phyloP scores from a whole-genome alignment of 805 yeast genomes.

The Saccharomycopsis amapae region DNA sequence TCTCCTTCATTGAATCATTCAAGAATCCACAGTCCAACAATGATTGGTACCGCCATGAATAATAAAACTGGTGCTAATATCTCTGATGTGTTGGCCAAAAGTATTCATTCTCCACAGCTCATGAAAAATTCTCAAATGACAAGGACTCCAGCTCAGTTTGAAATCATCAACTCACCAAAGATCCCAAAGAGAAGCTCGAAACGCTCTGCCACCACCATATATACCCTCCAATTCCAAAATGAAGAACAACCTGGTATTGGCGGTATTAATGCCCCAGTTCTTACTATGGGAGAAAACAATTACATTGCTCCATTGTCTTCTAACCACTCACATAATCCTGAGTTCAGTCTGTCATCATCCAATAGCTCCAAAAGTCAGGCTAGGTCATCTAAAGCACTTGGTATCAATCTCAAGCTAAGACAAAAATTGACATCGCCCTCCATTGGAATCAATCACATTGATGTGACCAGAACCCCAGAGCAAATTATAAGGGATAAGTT shows the following conservation, averaged over 20 bases:
- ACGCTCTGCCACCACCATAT: too few species aligned
- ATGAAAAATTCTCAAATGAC: too few species aligned
- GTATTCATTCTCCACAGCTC: neutral
- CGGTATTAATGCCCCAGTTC: slow-evolving; percentile 19
- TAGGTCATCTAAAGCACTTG: slow-evolving; percentile 16
- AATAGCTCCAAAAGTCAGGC: neutral
- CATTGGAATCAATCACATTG: slow-evolving; percentile 1
- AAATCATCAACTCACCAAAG: slow-evolving; percentile 14
- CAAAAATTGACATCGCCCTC: neutral
- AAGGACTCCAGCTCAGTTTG: slow-evolving; percentile 1
- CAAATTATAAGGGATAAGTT: slow-evolving; percentile 14
- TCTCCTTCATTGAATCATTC: slow-evolving; percentile 1
- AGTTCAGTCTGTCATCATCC: neutral
- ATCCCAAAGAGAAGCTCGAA: slow-evolving; percentile 20
- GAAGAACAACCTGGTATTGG: slow-evolving; percentile 5
- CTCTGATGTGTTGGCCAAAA: neutral
- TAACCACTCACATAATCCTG: neutral
- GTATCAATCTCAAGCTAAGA: slow-evolving; percentile 8
- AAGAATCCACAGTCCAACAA: slow-evolving; percentile 5
- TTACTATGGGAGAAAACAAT: neutral
- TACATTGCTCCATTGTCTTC: neutral
- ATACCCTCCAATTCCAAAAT: neutral
- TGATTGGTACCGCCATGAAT: too few species aligned
- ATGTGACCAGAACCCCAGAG: slow-evolving; percentile 14
- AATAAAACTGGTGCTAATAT: neutral